phyloP scores from a whole-genome alignment of 139 green algal species.

The Tetradesmus obliquus region DNA sequence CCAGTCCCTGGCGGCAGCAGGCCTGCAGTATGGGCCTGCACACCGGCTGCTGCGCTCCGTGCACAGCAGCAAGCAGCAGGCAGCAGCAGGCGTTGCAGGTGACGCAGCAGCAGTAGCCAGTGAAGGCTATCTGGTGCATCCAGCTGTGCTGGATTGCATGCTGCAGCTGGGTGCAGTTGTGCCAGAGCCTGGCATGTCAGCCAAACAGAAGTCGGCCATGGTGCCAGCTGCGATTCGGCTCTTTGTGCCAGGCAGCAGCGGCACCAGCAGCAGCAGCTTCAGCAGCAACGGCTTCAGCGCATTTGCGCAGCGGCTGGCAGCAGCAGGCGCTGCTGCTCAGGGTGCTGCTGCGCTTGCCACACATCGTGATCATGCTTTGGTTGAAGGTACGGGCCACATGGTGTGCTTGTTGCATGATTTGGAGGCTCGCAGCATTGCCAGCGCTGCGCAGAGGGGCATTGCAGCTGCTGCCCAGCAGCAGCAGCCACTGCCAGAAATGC shows the following conservation, averaged over 20 bases:
- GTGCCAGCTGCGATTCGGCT: conserved; percentile 69
- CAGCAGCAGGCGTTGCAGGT: neutral
- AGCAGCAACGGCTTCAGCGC: neutral
- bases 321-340: neutral
- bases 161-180: conserved; percentile 74
- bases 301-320: neutral
- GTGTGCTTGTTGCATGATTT: conserved; percentile 63
- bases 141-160: conserved; percentile 58
- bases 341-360: neutral
- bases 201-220: conserved; percentile 19
- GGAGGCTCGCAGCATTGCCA: conserved; percentile 56
- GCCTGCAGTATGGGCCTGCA: conserved; percentile 76
- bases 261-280: conserved; percentile 19
- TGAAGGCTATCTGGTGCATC: conserved; percentile 56
- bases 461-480: neutral
- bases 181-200: conserved; percentile 30
- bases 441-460: neutral
- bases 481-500: conserved; percentile 4
- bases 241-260: neutral
- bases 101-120: neutral
- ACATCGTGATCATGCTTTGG: conserved; percentile 54
- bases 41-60: conserved; percentile 61
- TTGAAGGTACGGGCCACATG: conserved; percentile 33
- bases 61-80: conserved; percentile 16
- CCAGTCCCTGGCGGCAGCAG: conserved; percentile 55